Evolutionary conservation across 176 grass and related monocot species (phyloP).

Genomic region (Dendrocalamus sinicus): DNA sequence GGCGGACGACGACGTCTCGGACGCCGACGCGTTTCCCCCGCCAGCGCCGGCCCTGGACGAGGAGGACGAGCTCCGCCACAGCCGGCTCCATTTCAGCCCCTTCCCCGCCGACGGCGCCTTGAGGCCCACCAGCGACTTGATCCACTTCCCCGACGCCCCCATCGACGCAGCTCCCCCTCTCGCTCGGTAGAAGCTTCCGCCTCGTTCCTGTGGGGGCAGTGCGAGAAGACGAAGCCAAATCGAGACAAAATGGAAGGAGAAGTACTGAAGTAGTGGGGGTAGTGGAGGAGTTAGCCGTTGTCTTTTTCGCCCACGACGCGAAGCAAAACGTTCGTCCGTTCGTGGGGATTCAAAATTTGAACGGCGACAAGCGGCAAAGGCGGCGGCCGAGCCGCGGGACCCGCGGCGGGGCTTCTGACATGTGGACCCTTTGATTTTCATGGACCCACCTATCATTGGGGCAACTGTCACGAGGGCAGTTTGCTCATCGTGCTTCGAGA

Average conservation of each 20-base stretch:
- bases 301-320: slow-evolving; percentile 50
- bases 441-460: not conserved
- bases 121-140: slow-evolving; percentile 66
- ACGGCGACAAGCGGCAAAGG: slow-evolving; percentile 49
- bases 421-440: not conserved
- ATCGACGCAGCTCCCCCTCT: slow-evolving; percentile 26
- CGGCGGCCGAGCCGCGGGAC: not conserved
- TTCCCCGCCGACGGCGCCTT: slow-evolving; percentile 49
- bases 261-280: not conserved
- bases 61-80: slow-evolving; percentile 61
- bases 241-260: slow-evolving; percentile 40
- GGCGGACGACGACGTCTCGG: slow-evolving; percentile 53
- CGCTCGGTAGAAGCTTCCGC: not conserved
- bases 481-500: slow-evolving; percentile 11
- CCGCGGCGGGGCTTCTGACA: not conserved
- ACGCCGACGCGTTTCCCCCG: slow-evolving; percentile 40
- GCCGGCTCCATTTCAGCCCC: slow-evolving; percentile 60
- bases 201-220: not conserved
- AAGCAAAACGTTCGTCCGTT: not conserved
- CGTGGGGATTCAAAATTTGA: slow-evolving; percentile 62
- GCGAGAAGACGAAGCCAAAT: not conserved
- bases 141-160: slow-evolving; percentile 75
- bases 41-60: slow-evolving; percentile 41
- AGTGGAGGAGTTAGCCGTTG: slow-evolving; percentile 55
- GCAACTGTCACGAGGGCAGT: not conserved